These are phyloP conservation scores for Pythium dissimile DNA, from an alignment of 352 stramenopile species.

Conservation along the genomic window DNA sequence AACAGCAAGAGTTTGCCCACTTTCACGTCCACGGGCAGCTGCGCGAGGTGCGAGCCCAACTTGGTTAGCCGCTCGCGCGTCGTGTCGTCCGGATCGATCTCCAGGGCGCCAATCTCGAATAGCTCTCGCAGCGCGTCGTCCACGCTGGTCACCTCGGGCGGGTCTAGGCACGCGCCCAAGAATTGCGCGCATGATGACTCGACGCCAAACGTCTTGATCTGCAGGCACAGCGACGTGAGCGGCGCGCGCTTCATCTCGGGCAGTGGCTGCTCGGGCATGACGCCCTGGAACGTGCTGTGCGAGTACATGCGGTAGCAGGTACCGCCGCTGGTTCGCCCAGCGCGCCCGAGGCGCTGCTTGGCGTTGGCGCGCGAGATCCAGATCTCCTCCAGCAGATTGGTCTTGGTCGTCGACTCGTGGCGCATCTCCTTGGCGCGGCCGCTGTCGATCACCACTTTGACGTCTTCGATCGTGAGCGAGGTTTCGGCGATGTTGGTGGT, in stretches of 20 bases:
- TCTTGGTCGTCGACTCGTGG: slow-evolving; percentile 76
- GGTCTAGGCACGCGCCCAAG: slow-evolving; percentile 89
- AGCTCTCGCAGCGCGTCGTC: slow-evolving; percentile 90
- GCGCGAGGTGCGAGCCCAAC: slow-evolving; percentile 91
- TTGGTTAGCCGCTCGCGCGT: slow-evolving; percentile 82
- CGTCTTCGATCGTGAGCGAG: slow-evolving; percentile 94
- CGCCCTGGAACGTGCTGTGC: slow-evolving; percentile 61
- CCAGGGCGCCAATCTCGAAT: slow-evolving; percentile 85
- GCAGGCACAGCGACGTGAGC: slow-evolving; percentile 94
- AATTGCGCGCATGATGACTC: slow-evolving; percentile 81
- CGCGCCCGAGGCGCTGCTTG: slow-evolving; percentile 87
- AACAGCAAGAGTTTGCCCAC: slow-evolving; percentile 97
- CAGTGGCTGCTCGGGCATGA: slow-evolving; percentile 79
- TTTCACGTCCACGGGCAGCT: slow-evolving; percentile 95
- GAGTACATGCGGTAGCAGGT: slow-evolving; percentile 89
- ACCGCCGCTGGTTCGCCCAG: slow-evolving; percentile 90
- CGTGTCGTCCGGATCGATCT: slow-evolving; percentile 27
- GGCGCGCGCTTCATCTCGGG: slow-evolving; percentile 96
- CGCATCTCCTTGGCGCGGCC: slow-evolving; percentile 93
- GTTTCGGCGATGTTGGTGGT: slow-evolving; percentile 98
- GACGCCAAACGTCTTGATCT: slow-evolving; percentile 90
- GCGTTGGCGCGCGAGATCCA: slow-evolving; percentile 90
- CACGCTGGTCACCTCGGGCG: slow-evolving; percentile 85
- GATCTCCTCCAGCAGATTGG: slow-evolving; percentile 88
- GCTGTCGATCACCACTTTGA: slow-evolving; percentile 94